A percentile compares a stretch with the other conserved stretches of the same genome.
Conservation (phyloP, 805 yeast genomes). For the Kodamaea fukazawae region DNA sequence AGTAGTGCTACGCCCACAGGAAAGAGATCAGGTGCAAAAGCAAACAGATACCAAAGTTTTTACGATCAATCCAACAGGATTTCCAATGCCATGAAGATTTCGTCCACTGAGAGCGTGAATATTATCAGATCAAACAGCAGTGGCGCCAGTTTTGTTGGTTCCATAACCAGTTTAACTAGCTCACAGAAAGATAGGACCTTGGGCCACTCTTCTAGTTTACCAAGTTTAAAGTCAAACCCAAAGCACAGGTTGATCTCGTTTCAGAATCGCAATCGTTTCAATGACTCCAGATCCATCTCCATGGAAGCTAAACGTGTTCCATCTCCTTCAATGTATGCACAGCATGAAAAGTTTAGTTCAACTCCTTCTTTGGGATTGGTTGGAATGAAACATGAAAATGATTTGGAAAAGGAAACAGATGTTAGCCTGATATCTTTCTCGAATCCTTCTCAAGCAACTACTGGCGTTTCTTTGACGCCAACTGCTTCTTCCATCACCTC, state of each 20-base stretch:
- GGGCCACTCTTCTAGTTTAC: constrained; percentile 23
- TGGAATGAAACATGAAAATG: not conserved
- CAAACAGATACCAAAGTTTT: constrained; percentile 46
- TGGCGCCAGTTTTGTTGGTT: constrained; percentile 8
- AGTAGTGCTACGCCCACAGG: constrained; percentile 18
- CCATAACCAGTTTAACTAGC: not conserved
- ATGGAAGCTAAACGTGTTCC: constrained; percentile 10
- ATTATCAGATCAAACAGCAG: constrained; percentile 16
- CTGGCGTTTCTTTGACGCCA: too few species aligned
- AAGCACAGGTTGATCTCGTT: constrained; percentile 9
- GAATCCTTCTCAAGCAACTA: too few species aligned
- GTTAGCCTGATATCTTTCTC: too few species aligned
- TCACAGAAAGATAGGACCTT: constrained; percentile 13
- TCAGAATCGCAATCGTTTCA: constrained; percentile 9
- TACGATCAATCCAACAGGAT: constrained; percentile 44
- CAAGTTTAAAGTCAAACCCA: constrained; percentile 17
- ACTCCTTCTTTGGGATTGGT: constrained; percentile 1
- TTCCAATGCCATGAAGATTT: constrained; percentile 41
- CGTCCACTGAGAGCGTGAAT: constrained; percentile 31
- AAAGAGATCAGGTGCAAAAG: constrained; percentile 42
- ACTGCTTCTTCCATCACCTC: too few species aligned
- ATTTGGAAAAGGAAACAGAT: not conserved
- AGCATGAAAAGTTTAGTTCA: constrained; percentile 5
- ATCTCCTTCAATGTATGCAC: constrained; percentile 10
- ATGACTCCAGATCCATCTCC: constrained; percentile 6